Percentiles rank a stretch among this genome's conserved stretches.
These are phyloP conservation scores for Candida wancherniae DNA, from an alignment of 805 yeast species.

Conservation along the genomic window DNA sequence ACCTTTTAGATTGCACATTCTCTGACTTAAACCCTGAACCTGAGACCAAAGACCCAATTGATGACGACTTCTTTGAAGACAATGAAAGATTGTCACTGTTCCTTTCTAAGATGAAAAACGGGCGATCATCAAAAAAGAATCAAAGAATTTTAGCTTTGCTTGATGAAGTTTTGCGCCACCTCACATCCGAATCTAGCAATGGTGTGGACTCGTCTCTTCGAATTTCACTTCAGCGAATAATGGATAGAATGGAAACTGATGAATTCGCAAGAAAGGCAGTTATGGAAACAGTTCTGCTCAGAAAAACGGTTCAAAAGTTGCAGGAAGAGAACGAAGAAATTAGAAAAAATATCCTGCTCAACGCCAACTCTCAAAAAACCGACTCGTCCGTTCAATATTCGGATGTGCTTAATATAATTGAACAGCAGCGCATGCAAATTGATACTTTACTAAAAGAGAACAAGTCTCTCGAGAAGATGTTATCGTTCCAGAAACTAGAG, in stretches of 20 bases:
- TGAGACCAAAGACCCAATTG: no score
- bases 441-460: no score
- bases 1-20: conserved; percentile 14
- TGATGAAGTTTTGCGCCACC: conserved; percentile 29
- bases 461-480: no score
- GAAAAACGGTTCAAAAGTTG: conserved; percentile 18
- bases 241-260: conserved; percentile 32
- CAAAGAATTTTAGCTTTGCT: conserved; percentile 24
- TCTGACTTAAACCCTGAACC: conserved; percentile 12
- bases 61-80: no score
- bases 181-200: conserved; percentile 22
- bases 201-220: conserved; percentile 27
- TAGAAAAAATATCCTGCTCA: background rate
- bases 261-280: conserved; percentile 33
- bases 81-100: no score
- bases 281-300: conserved; percentile 25
- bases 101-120: no score
- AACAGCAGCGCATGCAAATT: no score
- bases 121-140: conserved; percentile 22
- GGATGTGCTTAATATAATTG: no score
- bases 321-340: conserved; percentile 6
- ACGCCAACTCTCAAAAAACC: background rate
- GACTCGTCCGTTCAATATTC: no score
- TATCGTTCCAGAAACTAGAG: no score
- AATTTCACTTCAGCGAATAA: conserved; percentile 29